Percentiles rank a stretch among this genome's conserved stretches.
Evolutionary conservation across 805 yeast species (phyloP).

Genomic region (Candida pini): DNA sequence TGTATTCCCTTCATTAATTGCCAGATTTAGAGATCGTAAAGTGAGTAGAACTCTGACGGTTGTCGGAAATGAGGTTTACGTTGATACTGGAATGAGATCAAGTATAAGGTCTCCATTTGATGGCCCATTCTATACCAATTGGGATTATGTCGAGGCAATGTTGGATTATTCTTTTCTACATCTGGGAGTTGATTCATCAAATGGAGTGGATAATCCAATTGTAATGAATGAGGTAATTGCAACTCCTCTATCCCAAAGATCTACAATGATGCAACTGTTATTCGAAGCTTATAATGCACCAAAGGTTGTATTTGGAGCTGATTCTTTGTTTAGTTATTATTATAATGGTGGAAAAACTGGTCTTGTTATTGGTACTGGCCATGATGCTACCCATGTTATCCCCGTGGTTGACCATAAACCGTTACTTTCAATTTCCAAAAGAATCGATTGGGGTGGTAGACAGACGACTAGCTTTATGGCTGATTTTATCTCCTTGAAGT

Average conservation of each 20-base stretch:
- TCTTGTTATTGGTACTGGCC: constrained; percentile 75
- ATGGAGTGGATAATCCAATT: constrained; percentile 68
- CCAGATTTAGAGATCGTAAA: constrained; percentile 77
- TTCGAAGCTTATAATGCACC: constrained; percentile 82
- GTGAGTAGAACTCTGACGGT: constrained; percentile 55
- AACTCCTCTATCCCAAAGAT: constrained; percentile 63
- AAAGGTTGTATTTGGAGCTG: constrained; percentile 74
- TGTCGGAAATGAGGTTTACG: constrained; percentile 75
- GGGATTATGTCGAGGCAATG: constrained; percentile 84
- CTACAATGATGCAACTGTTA: constrained; percentile 69
- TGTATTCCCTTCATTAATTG: constrained; percentile 60
- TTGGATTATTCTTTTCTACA: constrained; percentile 81
- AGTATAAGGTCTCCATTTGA: constrained; percentile 79
- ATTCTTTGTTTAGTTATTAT: constrained; percentile 71
- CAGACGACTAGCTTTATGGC: constrained; percentile 61
- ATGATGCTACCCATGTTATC: constrained; percentile 74
- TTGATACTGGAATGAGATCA: constrained; percentile 65
- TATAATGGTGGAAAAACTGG: constrained; percentile 59
- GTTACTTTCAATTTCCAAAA: constrained; percentile 57
- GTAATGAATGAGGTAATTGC: constrained; percentile 77
- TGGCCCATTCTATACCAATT: constrained; percentile 79
- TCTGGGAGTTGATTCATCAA: constrained; percentile 54
- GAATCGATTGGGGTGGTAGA: constrained; percentile 91
- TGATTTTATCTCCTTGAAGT: constrained; percentile 66
- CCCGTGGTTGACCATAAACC: constrained; percentile 78